These are phyloP conservation scores for Moringa oleifera DNA, from an alignment of 345 rosid species.

Conservation along the genomic window DNA sequence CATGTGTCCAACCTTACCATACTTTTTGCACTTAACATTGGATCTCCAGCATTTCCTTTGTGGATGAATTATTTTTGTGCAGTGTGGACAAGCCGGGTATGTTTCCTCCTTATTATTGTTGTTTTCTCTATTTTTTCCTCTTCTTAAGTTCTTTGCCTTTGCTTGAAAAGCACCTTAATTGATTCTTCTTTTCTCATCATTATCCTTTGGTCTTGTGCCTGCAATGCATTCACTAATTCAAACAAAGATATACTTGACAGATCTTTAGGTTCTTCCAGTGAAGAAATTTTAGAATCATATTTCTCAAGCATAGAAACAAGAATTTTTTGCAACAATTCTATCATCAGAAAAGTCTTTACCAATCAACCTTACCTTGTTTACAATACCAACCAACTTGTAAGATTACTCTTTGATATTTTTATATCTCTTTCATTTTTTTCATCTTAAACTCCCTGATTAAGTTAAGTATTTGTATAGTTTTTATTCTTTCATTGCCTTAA, in stretches of 20 bases:
- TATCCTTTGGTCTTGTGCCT: conserved; percentile 10
- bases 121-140: background rate
- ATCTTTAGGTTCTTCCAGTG: conserved; percentile 11
- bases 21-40: conserved; percentile 4
- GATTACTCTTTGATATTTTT: too few species aligned
- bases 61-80: conserved; percentile 8
- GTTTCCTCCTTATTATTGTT: background rate
- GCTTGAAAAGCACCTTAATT: background rate
- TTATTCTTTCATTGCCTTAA: too few species aligned
- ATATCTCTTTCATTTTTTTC: too few species aligned
- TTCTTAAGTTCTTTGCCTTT: background rate
- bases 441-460: too few species aligned
- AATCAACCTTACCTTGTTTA: too few species aligned
- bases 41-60: conserved; percentile 10
- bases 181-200: conserved; percentile 11
- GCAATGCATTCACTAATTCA: conserved; percentile 10
- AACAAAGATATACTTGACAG: conserved; percentile 9
- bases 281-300: conserved; percentile 6
- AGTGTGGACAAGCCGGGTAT: conserved; percentile 1
- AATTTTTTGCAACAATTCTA: conserved; percentile 12
- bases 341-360: conserved; percentile 4
- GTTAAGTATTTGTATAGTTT: too few species aligned
- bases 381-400: too few species aligned
- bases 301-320: conserved; percentile 6
- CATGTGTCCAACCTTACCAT: conserved; percentile 3